phyloP scores from a whole-genome alignment of 2,329 filamentous ascomycete species.

The Chaetomiaceae sp. region DNA sequence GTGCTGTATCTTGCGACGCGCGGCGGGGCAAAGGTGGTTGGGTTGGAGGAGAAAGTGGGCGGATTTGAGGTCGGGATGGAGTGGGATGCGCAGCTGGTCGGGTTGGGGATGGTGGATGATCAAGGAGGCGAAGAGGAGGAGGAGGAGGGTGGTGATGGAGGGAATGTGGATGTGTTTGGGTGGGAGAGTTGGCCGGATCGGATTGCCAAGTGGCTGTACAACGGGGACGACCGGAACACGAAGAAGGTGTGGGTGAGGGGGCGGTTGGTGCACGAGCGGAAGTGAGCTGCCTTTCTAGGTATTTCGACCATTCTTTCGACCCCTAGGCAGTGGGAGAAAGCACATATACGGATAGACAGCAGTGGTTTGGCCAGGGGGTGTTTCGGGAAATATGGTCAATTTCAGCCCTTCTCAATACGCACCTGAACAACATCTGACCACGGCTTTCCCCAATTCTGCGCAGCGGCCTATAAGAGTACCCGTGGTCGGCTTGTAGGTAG shows the following conservation, averaged over 20 bases:
- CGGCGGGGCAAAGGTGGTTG: constrained; percentile 80
- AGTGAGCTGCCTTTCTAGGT: background rate
- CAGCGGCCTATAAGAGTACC: too few relatives aligned
- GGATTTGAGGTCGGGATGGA: constrained; percentile 80
- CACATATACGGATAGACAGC: too few relatives aligned
- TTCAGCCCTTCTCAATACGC: too few relatives aligned
- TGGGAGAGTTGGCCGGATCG: constrained; percentile 84
- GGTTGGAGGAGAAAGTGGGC: constrained; percentile 65
- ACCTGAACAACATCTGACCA: too few relatives aligned
- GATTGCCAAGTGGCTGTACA: constrained; percentile 91
- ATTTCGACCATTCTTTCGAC: background rate
- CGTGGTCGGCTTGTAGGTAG: too few relatives aligned
- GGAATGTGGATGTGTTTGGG: constrained; percentile 82
- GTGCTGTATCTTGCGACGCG: constrained; percentile 78
- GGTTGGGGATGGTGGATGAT: constrained; percentile 47
- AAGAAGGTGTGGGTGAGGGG: constrained; percentile 85
- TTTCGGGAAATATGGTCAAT: too few relatives aligned
- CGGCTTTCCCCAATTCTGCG: too few relatives aligned
- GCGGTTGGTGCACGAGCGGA: constrained; percentile 62
- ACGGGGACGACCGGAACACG: constrained; percentile 88
- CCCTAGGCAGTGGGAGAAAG: too few relatives aligned
- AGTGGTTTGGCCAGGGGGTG: too few relatives aligned
- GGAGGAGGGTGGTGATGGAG: constrained; percentile 35
- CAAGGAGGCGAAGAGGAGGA: constrained; percentile 30
- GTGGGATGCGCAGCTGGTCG: constrained; percentile 84